Evolutionary conservation across 352 stramenopile genomes (phyloP), one percentile per base, ranked within the genome.

Genomic region (Globisporangium radiosum): DNA sequence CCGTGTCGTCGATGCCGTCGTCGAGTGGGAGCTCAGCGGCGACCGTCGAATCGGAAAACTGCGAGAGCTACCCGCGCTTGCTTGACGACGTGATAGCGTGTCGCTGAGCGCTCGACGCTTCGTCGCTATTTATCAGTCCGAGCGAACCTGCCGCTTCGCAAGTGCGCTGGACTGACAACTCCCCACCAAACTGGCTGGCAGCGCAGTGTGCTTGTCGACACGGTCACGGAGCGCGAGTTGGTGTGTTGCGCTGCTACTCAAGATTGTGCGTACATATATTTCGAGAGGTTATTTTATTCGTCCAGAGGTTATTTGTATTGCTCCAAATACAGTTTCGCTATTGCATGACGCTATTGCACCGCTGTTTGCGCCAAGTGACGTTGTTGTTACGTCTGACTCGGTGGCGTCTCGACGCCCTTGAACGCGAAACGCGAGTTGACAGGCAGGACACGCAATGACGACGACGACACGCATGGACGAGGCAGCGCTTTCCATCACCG

Each of bases 41-140:
- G 9, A 48, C 54, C 25, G 52, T 43, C n/a, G 58, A 45, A n/a
- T 36, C 50, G 14, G 37, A 52, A 5, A 45, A 19, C 37, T 57
- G 45, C 38, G 59, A 56, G 52, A 73, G 60, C 59, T 60, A 69
- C 50, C 44, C 52, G 57, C 53, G 73, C 56, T 62, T 49, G 33
- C 66, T 66, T 33, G 60, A 73, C 47, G 65, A 70, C 38, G 59
- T 72, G 39, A 70, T 79, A 44, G 58, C 63, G 45, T 79, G 57
- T 68, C 65, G 56, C 43, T 80, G 50, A 76, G 19, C 11, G 17
- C 11, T 3, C 3, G 7, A 17, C 15, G n/a, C 42, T 15, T 36
- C 17, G 7, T 38, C 14, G 15, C 60, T 66, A 61, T 67, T 60
- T 65, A 54, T 65, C 59, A 54, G 52, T 56, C 59, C 14, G 51